Base-by-base conservation (phyloP, 352 stramenopile genomes). In the Phytophthora litchii region DNA sequence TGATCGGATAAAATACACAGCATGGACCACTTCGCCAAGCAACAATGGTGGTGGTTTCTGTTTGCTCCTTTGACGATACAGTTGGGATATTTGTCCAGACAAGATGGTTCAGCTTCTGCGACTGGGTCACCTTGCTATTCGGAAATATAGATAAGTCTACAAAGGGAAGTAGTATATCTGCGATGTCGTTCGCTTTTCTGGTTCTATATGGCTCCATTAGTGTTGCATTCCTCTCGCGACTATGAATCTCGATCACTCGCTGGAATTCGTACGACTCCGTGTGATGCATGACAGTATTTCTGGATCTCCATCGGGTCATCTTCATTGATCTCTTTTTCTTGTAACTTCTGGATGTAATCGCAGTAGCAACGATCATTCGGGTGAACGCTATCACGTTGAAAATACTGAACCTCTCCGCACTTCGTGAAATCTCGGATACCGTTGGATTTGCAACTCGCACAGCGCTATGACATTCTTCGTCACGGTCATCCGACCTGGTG, bases 211-310 rank as follows among this genome's bases (percentile, higher is more conserved):
- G 54, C 23, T 74, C 47, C 57, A 71, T 64, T 34, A 59, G 2
- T 19, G n/a, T 13, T 35, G 45, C 57, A 4, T 48, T 56, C 14
- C 41, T 21, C 31, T 54, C 45, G 8, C 7, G 43, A 16, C 0
- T 23, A 19, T 31, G 6, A 17, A 76, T 19, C 23, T 71, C 58
- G 16, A 77, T 42, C 4, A 78, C 40, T 14, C 63, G 63, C 48
- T 83, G 68, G 43, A 86, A 77, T 19, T 59, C 44, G 6, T 72
- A 51, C 7, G 74, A 61, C 20, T 73, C 72, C 0, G 55, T 49
- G 45, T 78, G 53, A 47, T 72, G 42, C 51, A 80, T 61, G 6
- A 88, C 71, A 4, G 76, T 60, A 37, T 88, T 88, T 20, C 21
- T 48, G n/a, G 44, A 37, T 36, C 44, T 49, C 52, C 42, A 62